Evolutionary conservation across 495 filamentous ascomycete genomes (phyloP), one percentile per base, ranked within the genome.

Genomic region (Hypomontagnella monticulosa): DNA sequence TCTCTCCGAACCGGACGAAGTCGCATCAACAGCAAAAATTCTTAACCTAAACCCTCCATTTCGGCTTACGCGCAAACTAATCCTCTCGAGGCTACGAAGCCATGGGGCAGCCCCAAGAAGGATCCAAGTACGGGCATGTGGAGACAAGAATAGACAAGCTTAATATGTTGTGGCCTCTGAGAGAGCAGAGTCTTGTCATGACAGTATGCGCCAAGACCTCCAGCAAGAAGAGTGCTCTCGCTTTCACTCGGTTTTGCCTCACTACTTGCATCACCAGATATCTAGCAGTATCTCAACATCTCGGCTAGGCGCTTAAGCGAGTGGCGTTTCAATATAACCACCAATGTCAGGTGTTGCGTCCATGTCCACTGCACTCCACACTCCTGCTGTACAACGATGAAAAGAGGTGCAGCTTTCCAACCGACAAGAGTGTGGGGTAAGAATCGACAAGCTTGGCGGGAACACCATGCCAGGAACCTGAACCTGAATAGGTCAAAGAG

Each of bases 291-390:
- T 67, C 52, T 71, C 37, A 63, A 48, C 34, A 66, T 48, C 66
- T 60, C 49, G 66, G 49, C 69, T 66, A 66, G 63, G 55, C 58
- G 63, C 69, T 72, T 72, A 74, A 74, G 71, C 71, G 71, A 74
- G 64, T 63, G 69, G 70, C 66, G 64, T 64, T 71, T 63, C 63
- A 67, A 67, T 73, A 71, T 73, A 73, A 68, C 61, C 69, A 9
- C 61, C 49, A 57, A 59, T 66, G 71, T 73, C 71, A 73, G 67
- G 48, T 71, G 71, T 67, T 65, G 57, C 54, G 41, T 50, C 57
- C 50, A 43, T 67, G 58, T 40, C 63, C 60, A 67, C 71, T 74
- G 71, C 69, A 74, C 71, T 74, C 71, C 71, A 68, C 66, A 67
- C 70, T 72, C 53, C 63, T 73, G 71, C 67, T 63, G 62, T 64